Conservation (phyloP, 139 green algal species). For the Volvox africanus region DNA sequence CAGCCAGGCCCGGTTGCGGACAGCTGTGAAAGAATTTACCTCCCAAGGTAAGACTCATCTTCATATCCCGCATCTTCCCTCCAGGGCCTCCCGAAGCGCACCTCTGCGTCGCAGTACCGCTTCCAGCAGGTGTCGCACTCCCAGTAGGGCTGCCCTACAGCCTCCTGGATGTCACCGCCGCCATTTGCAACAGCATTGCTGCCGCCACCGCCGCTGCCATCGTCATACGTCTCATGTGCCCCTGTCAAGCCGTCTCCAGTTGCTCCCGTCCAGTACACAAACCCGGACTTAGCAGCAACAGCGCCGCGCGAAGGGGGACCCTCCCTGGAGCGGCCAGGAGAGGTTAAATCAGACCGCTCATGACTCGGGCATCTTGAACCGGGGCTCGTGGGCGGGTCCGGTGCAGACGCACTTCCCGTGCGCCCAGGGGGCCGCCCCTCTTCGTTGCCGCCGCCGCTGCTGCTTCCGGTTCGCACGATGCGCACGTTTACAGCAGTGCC, state of each 20-base stretch:
- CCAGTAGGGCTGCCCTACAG: neutral
- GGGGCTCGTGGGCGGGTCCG: no score
- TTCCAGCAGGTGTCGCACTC: conserved; percentile 7
- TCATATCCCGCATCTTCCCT: neutral
- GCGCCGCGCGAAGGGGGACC: no score
- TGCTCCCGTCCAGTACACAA: conserved; percentile 7
- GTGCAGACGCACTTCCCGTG: no score
- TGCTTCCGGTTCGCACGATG: no score
- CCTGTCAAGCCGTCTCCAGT: neutral
- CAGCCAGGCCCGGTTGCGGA: neutral
- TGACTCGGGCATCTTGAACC: no score
- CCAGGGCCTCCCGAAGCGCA: neutral
- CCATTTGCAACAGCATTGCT: neutral
- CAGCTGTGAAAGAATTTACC: no score
- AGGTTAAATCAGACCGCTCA: no score
- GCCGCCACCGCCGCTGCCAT: neutral
- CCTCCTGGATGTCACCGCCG: neutral
- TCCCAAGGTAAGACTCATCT: no score
- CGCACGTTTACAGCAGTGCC: no score
- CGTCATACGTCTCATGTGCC: neutral
- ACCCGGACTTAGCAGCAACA: neutral
- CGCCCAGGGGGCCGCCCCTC: no score
- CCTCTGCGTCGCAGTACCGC: neutral
- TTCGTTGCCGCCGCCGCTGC: no score
- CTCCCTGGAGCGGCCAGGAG: no score